phyloP scores from a whole-genome alignment of 352 stramenopile genomes.

The Phytophthora agathidicida region DNA sequence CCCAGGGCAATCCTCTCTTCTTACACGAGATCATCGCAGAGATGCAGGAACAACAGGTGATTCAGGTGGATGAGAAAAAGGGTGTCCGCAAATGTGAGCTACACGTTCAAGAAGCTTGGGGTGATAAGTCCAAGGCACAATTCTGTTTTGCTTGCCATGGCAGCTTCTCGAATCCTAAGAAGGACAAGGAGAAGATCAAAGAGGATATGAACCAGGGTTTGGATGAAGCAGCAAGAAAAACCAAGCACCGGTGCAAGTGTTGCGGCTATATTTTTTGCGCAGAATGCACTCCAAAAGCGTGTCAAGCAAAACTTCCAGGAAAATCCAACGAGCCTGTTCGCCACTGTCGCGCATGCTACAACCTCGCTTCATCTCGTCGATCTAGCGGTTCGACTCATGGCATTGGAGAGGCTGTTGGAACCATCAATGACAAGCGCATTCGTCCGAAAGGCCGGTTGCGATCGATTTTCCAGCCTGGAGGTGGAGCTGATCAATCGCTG shows the following conservation, averaged over 20 bases:
- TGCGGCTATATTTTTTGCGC: constrained; percentile 87
- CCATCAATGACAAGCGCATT: constrained; percentile 31
- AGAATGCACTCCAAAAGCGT: constrained; percentile 79
- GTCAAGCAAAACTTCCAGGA: constrained; percentile 69
- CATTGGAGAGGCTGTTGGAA: constrained; percentile 36
- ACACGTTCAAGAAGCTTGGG: constrained; percentile 82
- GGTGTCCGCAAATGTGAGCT: constrained; percentile 53
- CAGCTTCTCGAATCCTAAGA: constrained; percentile 47
- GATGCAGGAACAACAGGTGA: constrained; percentile 81
- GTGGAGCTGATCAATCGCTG: constrained; percentile 16
- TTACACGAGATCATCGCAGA: constrained; percentile 85
- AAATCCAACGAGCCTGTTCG: constrained; percentile 64
- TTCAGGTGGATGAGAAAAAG: constrained; percentile 65
- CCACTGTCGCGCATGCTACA: constrained; percentile 81
- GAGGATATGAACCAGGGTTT: constrained; percentile 11
- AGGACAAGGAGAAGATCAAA: constrained; percentile 47
- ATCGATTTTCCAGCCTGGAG: constrained; percentile 62
- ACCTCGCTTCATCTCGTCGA: constrained; percentile 67
- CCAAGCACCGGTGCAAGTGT: constrained; percentile 80
- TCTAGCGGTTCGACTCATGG: constrained; percentile 58
- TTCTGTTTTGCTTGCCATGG: constrained; percentile 83
- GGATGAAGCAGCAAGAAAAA: constrained; percentile 23
- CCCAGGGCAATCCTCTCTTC: constrained; percentile 86
- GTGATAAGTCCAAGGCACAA: constrained; percentile 68
- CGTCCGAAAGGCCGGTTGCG: constrained; percentile 58